Evolutionary conservation across 768 basidiomycete genomes (phyloP), one percentile per base, ranked within the genome.

Genomic region (Paxillus ammoniavirescens): DNA sequence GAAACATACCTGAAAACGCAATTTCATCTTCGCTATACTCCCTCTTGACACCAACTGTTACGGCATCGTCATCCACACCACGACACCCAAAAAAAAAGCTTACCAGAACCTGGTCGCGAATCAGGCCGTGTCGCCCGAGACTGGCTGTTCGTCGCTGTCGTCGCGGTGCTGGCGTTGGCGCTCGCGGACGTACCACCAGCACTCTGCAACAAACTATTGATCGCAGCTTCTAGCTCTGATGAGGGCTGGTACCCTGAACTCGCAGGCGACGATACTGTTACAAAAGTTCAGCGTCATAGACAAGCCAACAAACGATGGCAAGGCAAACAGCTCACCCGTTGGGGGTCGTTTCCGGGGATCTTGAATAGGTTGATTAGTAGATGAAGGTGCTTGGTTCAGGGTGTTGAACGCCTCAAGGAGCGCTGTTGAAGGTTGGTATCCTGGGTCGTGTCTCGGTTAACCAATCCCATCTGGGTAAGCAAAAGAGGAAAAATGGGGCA

Each of bases 321-420:
- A 36, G 31, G 41, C 10, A n/a, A 28, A 23, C 5, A 15, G 15
- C 36, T 3, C 28, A 57, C 53, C 42, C 2, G 18, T 18, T 37
- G 30, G 47, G 0, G 42, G 26, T 2, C 8, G 38, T 33, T 28
- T 33, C 8, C 10, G 33, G 28, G 40, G 28, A 42, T 54, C 53
- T 10, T 6, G 43, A 21, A 33, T 6, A 5, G 4, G 33, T 10
- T 15, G 8, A 33, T 2, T 14, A 41, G 41, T 15, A 3, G 37
- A 38, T 15, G 33, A 10, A 14, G 31, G 37, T 2, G 14, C 26
- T 31, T 42, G 35, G 5, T 50, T 49, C 8, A 51, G 56, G 4
- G 45, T 45, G 23, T 51, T 37, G 15, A 59, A 23, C 5, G 63
- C 60, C 0, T 65, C 55, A 8, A 56, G 6, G 23, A 65, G 57